These are phyloP conservation scores for Gaertneriomyces sp. DNA, from an alignment of 192 early-diverging fungal species.

Conservation along the genomic window DNA sequence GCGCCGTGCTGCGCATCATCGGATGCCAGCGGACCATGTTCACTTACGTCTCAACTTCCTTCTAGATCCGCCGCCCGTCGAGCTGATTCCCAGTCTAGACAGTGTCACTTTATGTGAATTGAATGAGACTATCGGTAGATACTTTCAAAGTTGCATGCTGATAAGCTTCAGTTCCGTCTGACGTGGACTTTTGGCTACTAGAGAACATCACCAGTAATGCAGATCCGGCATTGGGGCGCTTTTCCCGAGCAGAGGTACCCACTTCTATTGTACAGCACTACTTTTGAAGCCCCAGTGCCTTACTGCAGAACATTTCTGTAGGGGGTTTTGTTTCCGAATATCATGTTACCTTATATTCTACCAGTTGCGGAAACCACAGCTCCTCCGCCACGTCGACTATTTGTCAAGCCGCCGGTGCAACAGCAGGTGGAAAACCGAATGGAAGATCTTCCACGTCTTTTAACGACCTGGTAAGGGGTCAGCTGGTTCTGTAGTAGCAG, in stretches of 20 bases:
- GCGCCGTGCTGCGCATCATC: too few species aligned
- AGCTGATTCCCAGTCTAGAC: too few species aligned
- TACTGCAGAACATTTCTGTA: slow-evolving; percentile 5
- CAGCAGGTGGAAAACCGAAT: neutral
- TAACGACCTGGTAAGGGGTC: neutral
- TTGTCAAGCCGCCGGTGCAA: neutral
- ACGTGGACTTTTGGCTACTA: neutral
- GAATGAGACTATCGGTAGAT: slow-evolving; percentile 1
- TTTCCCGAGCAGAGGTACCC: slow-evolving; percentile 8
- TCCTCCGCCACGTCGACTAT: neutral
- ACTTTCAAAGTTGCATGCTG: neutral
- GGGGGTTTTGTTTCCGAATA: neutral
- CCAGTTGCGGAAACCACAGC: neutral
- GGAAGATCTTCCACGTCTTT: neutral
- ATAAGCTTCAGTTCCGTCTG: neutral
- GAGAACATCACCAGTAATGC: slow-evolving; percentile 9
- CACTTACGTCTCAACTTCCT: too few species aligned
- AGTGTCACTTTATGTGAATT: slow-evolving; percentile 15
- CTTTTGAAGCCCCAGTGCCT: neutral
- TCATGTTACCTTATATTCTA: slow-evolving; percentile 3
- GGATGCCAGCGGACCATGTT: too few species aligned
- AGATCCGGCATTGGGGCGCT: slow-evolving; percentile 4
- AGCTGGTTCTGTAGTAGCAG: neutral
- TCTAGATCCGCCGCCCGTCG: too few species aligned
- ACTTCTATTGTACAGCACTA: neutral